Percentiles rank a stretch among this genome's conserved stretches.
Evolutionary conservation across 2,329 filamentous ascomycete genomes (phyloP).

Genomic region (Lachnellula hyalina): DNA sequence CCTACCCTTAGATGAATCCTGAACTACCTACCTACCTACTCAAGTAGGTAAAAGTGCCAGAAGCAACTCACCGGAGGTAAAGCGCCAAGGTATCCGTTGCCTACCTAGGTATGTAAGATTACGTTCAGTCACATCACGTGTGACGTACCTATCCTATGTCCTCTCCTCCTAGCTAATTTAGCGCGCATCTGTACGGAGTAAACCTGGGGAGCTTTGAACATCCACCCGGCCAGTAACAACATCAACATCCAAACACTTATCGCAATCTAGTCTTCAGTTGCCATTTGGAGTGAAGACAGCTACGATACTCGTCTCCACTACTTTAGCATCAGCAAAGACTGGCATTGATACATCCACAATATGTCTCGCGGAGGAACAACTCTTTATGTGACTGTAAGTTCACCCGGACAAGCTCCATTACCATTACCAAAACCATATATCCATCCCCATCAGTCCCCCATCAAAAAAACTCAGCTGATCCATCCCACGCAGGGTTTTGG

Average conservation of each 20-base stretch:
- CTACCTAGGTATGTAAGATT: too few relatives aligned
- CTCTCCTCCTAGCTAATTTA: too few relatives aligned
- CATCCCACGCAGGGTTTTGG: constrained; percentile 65
- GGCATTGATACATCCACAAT: constrained; percentile 11
- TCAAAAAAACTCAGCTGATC: constrained; percentile 9
- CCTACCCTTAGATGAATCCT: too few relatives aligned
- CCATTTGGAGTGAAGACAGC: neutral
- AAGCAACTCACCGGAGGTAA: too few relatives aligned
- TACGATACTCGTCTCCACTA: neutral
- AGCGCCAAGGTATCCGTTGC: too few relatives aligned
- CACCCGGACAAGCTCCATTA: neutral
- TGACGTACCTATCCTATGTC: too few relatives aligned
- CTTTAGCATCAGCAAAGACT: neutral
- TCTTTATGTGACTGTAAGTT: constrained; percentile 75
- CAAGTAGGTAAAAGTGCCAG: too few relatives aligned
- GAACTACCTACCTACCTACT: too few relatives aligned
- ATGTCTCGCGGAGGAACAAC: constrained; percentile 96
- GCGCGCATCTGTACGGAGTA: too few relatives aligned
- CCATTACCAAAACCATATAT: constrained; percentile 2
- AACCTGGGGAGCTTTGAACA: neutral
- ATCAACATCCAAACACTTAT: neutral
- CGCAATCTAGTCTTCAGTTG: neutral
- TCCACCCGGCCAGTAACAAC: neutral
- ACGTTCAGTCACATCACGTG: too few relatives aligned
- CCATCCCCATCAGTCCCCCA: constrained; percentile 11